Conservation (phyloP, 257 asterid genomes). For the Rauvolfia tetraphylla region DNA sequence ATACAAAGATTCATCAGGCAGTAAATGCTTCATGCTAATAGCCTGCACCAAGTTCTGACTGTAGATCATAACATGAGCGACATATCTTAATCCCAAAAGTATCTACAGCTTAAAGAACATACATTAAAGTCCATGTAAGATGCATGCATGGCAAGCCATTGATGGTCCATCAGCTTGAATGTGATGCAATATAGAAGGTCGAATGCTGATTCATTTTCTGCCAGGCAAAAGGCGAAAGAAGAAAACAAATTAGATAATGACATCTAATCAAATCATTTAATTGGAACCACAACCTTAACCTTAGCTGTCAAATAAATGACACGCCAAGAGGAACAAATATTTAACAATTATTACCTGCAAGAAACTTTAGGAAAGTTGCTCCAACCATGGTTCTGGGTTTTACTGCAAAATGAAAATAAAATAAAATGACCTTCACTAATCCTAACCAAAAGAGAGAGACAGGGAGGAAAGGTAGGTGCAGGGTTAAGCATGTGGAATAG, state of each 20-base stretch:
- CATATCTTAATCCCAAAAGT: neutral
- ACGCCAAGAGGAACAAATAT: neutral
- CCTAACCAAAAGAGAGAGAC: neutral
- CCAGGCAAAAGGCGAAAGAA: constrained; percentile 21
- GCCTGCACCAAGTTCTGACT: too few relatives aligned
- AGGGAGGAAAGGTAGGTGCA: neutral
- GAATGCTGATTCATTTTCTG: constrained; percentile 92
- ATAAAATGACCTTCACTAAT: neutral
- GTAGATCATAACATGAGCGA: neutral
- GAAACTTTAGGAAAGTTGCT: constrained; percentile 92
- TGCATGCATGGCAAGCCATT: constrained; percentile 96
- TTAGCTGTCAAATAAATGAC: neutral
- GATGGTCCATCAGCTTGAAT: constrained; percentile 96
- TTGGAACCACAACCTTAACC: neutral
- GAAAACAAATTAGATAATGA: neutral
- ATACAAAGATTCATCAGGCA: neutral
- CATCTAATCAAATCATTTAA: neutral
- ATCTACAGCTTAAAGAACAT: constrained; percentile 22
- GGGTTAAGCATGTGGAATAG: neutral
- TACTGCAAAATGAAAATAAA: constrained; percentile 46
- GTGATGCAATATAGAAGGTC: constrained; percentile 93
- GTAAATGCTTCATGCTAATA: neutral
- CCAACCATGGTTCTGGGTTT: constrained; percentile 87
- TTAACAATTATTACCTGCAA: constrained; percentile 54
- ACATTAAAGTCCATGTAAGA: constrained; percentile 99